phyloP scores from a whole-genome alignment of 768 basidiomycete species.

The Amyloporia xantha region DNA sequence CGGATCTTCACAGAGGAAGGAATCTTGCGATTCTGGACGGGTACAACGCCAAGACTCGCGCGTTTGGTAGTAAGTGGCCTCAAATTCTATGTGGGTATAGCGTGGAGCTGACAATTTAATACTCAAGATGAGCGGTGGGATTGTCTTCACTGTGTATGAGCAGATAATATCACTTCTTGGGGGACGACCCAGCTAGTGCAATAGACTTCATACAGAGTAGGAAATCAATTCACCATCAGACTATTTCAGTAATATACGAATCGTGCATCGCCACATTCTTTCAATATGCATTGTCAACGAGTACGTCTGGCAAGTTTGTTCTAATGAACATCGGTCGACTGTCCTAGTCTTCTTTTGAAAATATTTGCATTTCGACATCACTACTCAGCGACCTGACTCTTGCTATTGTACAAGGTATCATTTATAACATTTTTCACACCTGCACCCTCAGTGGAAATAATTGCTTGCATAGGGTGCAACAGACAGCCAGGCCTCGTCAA shows the following conservation, averaged over 20 bases:
- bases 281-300: too few relatives aligned
- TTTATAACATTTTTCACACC: not conserved
- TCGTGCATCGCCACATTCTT: too few relatives aligned
- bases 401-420: not conserved
- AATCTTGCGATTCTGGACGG: constrained; percentile 89
- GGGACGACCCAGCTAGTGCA: constrained; percentile 11
- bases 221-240: too few relatives aligned
- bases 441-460: constrained; percentile 5
- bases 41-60: constrained; percentile 84
- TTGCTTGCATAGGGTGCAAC: constrained; percentile 33
- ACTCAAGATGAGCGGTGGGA: constrained; percentile 78
- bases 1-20: constrained; percentile 94
- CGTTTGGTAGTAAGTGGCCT: constrained; percentile 73
- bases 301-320: too few relatives aligned
- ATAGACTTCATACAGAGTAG: too few relatives aligned
- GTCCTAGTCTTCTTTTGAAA: too few relatives aligned
- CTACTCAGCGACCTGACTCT: not conserved
- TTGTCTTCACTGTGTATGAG: constrained; percentile 91
- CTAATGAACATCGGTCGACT: too few relatives aligned
- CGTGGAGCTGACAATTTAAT: not conserved
- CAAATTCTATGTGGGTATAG: too few relatives aligned
- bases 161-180: constrained; percentile 57
- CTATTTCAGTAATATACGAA: too few relatives aligned
- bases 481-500: constrained; percentile 46
- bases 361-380: not conserved